Evolutionary conservation across 208 protist species (phyloP).

Genomic region (Trypanosoma platydactyli): DNA sequence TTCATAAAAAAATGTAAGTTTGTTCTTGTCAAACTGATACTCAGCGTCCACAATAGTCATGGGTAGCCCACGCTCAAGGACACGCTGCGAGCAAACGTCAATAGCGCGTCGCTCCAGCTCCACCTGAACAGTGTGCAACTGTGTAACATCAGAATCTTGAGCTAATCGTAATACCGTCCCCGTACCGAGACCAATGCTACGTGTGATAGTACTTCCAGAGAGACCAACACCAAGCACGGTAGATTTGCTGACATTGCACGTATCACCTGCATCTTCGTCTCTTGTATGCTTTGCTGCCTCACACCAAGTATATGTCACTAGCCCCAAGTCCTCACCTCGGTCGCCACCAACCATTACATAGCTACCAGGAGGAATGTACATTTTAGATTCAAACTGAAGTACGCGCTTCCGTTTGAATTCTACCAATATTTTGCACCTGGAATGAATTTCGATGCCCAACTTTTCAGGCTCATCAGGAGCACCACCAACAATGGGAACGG

Average conservation of each 20-base stretch:
- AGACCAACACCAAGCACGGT: constrained; percentile 59
- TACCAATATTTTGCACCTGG: constrained; percentile 85
- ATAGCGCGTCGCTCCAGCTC: constrained; percentile 82
- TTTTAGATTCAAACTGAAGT: constrained; percentile 77
- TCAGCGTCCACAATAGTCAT: constrained; percentile 92
- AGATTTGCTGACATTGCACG: constrained; percentile 11
- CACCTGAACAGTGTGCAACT: constrained; percentile 72
- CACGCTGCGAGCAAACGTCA: constrained; percentile 74
- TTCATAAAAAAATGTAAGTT: constrained; percentile 92
- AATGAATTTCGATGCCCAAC: constrained; percentile 52
- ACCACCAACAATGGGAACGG: constrained; percentile 40
- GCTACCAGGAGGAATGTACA: constrained; percentile 71
- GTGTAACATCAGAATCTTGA: constrained; percentile 52
- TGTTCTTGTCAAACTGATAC: constrained; percentile 92
- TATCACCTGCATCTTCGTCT: neutral
- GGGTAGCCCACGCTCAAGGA: constrained; percentile 79
- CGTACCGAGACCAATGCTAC: constrained; percentile 71
- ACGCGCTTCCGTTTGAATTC: constrained; percentile 90
- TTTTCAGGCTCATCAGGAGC: constrained; percentile 41
- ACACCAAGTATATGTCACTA: constrained; percentile 85
- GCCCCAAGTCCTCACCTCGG: constrained; percentile 84
- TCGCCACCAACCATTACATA: constrained; percentile 89
- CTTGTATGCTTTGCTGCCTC: constrained; percentile 27
- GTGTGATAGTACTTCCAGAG: constrained; percentile 53
- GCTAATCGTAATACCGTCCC: constrained; percentile 78